Percentiles rank a stretch among this genome's conserved stretches.
These are phyloP conservation scores for Lithospermum erythrorhizon DNA, from an alignment of 257 asterid genomes.

Conservation along the genomic window DNA sequence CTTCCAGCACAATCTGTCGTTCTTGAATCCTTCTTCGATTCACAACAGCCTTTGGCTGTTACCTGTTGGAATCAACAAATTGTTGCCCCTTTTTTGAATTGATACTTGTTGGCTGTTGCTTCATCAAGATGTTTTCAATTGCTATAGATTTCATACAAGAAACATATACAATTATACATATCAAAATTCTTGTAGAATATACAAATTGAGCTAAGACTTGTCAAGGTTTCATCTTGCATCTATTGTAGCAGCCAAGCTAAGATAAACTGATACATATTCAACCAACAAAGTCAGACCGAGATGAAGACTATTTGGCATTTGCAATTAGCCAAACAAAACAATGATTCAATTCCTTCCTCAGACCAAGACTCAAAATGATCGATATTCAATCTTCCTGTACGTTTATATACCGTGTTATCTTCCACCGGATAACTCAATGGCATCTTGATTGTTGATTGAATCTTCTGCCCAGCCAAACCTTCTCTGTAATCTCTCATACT, in stretches of 20 bases:
- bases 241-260: not conserved
- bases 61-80: no score
- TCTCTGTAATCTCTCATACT: conserved; percentile 65
- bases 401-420: conserved; percentile 24
- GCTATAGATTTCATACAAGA: no score
- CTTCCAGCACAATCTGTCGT: no score
- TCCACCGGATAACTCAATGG: conserved; percentile 77
- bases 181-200: no score
- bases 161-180: no score
- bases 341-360: not conserved
- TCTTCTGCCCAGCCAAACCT: conserved; percentile 87
- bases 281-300: not conserved
- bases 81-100: no score
- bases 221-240: no score
- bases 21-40: no score
- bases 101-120: no score
- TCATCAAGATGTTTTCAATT: no score
- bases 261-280: not conserved
- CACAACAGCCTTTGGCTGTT: no score
- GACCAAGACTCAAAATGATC: conserved; percentile 6
- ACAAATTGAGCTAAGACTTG: no score
- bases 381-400: conserved; percentile 3
- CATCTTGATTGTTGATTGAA: conserved; percentile 60
- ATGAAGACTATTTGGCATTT: not conserved
- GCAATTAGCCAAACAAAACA: not conserved